phyloP scores from a whole-genome alignment of 2,329 filamentous ascomycete genomes.

The Hypoxylon sp. region DNA sequence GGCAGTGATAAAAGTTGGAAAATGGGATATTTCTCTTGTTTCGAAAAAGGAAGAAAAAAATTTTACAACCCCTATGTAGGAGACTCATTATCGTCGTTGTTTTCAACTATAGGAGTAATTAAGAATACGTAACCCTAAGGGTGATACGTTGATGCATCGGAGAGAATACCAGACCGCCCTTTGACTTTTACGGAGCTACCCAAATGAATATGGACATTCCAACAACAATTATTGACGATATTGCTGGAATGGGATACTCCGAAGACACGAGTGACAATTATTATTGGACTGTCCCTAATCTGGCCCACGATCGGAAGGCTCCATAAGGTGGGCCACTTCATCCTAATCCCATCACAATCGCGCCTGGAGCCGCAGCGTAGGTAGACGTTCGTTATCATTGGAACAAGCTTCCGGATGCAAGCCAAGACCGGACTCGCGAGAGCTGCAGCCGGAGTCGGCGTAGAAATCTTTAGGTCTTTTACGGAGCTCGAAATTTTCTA shows the following conservation, averaged over 20 bases:
- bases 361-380: conserved; percentile 20
- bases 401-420: conserved; percentile 33
- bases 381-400: conserved; percentile 22
- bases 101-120: background rate
- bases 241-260: background rate
- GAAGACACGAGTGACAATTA: conserved; percentile 4
- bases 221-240: background rate
- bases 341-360: conserved; percentile 16
- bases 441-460: conserved; percentile 42
- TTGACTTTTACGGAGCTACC: background rate
- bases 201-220: background rate
- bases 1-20: no score
- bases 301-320: conserved; percentile 4
- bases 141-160: background rate
- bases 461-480: background rate
- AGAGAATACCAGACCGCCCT: background rate
- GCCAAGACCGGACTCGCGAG: conserved; percentile 43
- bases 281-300: conserved; percentile 16
- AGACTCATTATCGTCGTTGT: no score
- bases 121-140: background rate
- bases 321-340: conserved; percentile 18
- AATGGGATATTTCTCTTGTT: no score
- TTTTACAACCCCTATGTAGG: no score
- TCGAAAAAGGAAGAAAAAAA: no score
- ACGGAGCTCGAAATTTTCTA: conserved; percentile 20